Conservation (phyloP, 2,329 filamentous ascomycete genomes). For the Pseudogymnoascus sp. region DNA sequence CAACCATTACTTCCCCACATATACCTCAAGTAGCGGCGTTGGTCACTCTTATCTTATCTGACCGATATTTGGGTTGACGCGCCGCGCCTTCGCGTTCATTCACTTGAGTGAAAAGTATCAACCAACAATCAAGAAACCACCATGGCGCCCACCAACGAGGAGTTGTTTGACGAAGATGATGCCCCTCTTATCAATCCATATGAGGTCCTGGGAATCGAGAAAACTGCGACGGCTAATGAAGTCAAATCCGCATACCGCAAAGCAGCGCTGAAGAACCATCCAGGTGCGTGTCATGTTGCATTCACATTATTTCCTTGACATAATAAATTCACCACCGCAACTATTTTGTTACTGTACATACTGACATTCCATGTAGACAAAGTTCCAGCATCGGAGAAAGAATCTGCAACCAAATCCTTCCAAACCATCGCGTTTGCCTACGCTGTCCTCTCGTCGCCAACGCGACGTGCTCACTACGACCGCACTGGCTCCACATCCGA, state of each 20-base stretch:
- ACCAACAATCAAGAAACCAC: neutral
- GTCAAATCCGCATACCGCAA: constrained; percentile 91
- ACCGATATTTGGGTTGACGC: neutral
- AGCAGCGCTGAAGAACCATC: constrained; percentile 78
- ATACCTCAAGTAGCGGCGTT: neutral
- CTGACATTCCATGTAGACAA: constrained; percentile 56
- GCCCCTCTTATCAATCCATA: constrained; percentile 61
- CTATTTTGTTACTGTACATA: neutral
- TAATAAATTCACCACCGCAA: neutral
- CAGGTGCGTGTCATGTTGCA: constrained; percentile 46
- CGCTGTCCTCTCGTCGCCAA: constrained; percentile 78
- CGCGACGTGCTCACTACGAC: constrained; percentile 80
- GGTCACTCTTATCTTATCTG: neutral
- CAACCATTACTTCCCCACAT: neutral
- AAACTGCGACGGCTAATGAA: constrained; percentile 65
- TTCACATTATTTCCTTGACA: constrained; percentile 7
- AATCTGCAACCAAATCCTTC: constrained; percentile 70
- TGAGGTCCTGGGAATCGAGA: constrained; percentile 64
- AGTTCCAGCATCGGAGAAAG: constrained; percentile 58
- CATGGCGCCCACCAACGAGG: constrained; percentile 14
- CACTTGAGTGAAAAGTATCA: neutral
- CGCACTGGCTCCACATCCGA: constrained; percentile 83
- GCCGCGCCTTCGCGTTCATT: neutral
- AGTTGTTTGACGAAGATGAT: constrained; percentile 21
- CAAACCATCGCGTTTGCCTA: constrained; percentile 92